These are phyloP conservation scores for Nemania sp. DNA, from an alignment of 2,329 filamentous ascomycete genomes.

Conservation along the genomic window DNA sequence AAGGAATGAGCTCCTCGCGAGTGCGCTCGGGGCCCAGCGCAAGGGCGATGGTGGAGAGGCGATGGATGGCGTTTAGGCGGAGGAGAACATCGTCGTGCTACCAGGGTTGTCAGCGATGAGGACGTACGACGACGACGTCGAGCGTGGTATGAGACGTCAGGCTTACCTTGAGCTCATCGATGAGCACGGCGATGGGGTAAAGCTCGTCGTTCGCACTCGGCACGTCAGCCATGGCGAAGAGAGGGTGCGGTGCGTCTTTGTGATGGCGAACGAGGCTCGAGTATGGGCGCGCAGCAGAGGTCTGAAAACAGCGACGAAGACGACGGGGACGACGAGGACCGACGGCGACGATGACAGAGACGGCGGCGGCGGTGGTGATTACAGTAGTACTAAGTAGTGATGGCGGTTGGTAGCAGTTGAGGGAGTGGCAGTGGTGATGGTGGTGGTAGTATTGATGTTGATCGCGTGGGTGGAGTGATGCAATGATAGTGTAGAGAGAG, in stretches of 20 bases:
- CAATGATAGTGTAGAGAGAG: conserved; percentile 28
- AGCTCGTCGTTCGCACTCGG: conserved; percentile 95
- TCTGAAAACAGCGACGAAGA: conserved; percentile 10
- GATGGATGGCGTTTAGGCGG: conserved; percentile 96
- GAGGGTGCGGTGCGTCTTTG: conserved; percentile 10
- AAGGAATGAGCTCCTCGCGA: conserved; percentile 97
- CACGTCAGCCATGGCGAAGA: conserved; percentile 80
- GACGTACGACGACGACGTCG: conserved; percentile 9
- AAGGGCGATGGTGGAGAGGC: conserved; percentile 96
- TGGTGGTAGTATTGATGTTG: conserved; percentile 30
- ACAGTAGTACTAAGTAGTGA: conserved; percentile 2
- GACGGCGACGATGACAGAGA: conserved; percentile 16
- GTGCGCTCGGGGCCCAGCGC: conserved; percentile 95
- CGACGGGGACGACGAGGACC: background rate
- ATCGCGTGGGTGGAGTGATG: conserved; percentile 43
- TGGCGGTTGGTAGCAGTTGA: conserved; percentile 2
- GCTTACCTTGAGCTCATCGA: conserved; percentile 96
- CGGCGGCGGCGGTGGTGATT: conserved; percentile 19
- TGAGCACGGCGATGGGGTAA: conserved; percentile 98
- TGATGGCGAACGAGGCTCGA: background rate
- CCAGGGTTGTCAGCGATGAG: conserved; percentile 32
- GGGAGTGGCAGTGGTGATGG: conserved; percentile 1
- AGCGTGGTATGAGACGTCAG: conserved; percentile 17
- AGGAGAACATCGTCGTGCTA: conserved; percentile 98
- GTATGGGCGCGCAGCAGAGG: conserved; percentile 9